Evolutionary conservation across 73 alveolate genomes (phyloP).

Genomic region (Urostyla sp.): DNA sequence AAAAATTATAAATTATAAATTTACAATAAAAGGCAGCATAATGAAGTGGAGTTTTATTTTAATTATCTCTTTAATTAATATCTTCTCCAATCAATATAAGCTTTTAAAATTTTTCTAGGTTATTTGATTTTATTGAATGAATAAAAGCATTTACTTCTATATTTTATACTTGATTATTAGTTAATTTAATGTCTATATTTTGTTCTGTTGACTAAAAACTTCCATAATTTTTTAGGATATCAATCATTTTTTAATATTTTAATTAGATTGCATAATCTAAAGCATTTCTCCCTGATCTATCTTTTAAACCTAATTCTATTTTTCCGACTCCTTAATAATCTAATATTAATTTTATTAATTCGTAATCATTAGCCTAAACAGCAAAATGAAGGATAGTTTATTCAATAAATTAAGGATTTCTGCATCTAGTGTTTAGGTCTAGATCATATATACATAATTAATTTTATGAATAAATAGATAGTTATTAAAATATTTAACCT

Average conservation of each 20-base stretch:
- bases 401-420: neutral
- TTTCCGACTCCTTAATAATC: slow-evolving; percentile 30
- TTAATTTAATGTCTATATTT: neutral
- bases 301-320: slow-evolving; percentile 22
- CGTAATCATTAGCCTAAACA: slow-evolving; percentile 44
- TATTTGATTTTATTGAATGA: neutral
- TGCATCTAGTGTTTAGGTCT: slow-evolving; percentile 12
- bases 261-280: neutral
- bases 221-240: neutral
- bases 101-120: neutral
- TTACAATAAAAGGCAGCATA: slow-evolving; percentile 12
- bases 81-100: neutral
- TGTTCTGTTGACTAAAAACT: neutral
- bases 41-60: slow-evolving; percentile 42
- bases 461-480: too few species aligned
- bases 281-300: slow-evolving; percentile 29
- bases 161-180: neutral
- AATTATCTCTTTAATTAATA: neutral
- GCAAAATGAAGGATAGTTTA: slow-evolving; percentile 48
- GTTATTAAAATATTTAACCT: neutral
- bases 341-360: neutral
- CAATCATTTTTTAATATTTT: slow-evolving; percentile 11
- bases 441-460: too few species aligned
- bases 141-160: neutral
- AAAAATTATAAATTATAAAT: too few species aligned